These are phyloP conservation scores for Elaeis oleifera DNA, from an alignment of 202 grass and related monocot species.

Conservation along the genomic window DNA sequence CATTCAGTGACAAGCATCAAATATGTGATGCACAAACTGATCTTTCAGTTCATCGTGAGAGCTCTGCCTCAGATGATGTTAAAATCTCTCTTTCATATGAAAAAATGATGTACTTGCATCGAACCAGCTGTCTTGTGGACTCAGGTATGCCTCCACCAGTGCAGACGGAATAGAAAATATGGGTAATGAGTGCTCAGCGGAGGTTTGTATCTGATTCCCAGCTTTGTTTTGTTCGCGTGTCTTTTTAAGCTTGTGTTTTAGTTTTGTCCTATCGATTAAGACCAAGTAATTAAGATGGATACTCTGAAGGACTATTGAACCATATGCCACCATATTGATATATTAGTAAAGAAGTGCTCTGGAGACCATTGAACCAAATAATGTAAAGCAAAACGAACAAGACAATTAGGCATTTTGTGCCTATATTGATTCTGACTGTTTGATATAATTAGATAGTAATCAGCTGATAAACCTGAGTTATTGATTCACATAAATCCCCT, in stretches of 20 bases:
- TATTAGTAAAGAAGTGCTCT: no score
- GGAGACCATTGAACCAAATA: no score
- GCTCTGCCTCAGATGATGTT: constrained; percentile 13
- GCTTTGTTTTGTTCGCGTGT: not conserved
- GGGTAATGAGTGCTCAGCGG: not conserved
- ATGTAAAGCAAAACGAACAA: no score
- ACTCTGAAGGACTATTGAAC: no score
- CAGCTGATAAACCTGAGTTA: no score
- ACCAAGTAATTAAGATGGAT: no score
- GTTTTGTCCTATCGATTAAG: not conserved
- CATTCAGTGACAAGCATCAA: constrained; percentile 12
- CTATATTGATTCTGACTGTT: no score
- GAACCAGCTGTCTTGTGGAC: constrained; percentile 14
- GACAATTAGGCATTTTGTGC: no score
- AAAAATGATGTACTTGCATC: constrained; percentile 16
- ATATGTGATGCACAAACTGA: constrained; percentile 21
- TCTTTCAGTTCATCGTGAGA: constrained; percentile 27
- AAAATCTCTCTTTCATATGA: constrained; percentile 35
- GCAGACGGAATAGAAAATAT: constrained; percentile 17
- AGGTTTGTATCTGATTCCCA: constrained; percentile 22
- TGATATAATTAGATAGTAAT: no score
- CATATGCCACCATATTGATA: no score
- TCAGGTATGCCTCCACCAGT: constrained; percentile 6
- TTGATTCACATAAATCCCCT: no score
- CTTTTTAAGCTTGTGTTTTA: not conserved